Conservation (phyloP, 2,329 filamentous ascomycete species). For the Colletotrichum sp. region DNA sequence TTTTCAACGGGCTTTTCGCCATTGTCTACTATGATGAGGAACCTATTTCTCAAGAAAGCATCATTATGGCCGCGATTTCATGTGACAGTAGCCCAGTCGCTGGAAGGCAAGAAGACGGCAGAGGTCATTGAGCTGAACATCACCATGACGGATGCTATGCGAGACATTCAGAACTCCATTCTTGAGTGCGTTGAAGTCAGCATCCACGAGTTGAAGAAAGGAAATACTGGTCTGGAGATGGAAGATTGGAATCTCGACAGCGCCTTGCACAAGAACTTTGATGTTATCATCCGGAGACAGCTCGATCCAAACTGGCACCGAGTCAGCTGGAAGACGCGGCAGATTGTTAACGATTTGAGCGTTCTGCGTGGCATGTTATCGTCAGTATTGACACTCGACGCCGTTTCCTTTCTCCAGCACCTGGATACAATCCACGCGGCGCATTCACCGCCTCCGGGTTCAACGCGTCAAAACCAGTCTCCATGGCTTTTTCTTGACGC, state of each 20-base stretch:
- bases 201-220: constrained; percentile 91
- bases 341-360: constrained; percentile 89
- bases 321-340: constrained; percentile 91
- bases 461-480: constrained; percentile 85
- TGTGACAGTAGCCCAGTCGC: constrained; percentile 82
- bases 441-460: constrained; percentile 86
- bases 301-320: constrained; percentile 97
- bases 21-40: constrained; percentile 88
- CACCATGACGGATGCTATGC: constrained; percentile 94
- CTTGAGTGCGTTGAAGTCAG: constrained; percentile 96
- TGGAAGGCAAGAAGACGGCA: constrained; percentile 91
- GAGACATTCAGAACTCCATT: constrained; percentile 89
- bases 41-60: constrained; percentile 86
- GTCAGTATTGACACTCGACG: constrained; percentile 82
- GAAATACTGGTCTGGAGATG: constrained; percentile 89
- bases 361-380: constrained; percentile 85
- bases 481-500: constrained; percentile 97
- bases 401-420: constrained; percentile 90
- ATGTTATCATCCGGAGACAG: constrained; percentile 85
- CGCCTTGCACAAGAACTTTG: constrained; percentile 90
- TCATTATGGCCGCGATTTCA: constrained; percentile 95
- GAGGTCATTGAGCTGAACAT: constrained; percentile 98
- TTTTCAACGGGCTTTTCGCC: constrained; percentile 90
- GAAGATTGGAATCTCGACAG: constrained; percentile 97
- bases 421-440: constrained; percentile 93